phyloP scores from a whole-genome alignment of 2,329 filamentous ascomycete species.

The Aspergillus sergii region DNA sequence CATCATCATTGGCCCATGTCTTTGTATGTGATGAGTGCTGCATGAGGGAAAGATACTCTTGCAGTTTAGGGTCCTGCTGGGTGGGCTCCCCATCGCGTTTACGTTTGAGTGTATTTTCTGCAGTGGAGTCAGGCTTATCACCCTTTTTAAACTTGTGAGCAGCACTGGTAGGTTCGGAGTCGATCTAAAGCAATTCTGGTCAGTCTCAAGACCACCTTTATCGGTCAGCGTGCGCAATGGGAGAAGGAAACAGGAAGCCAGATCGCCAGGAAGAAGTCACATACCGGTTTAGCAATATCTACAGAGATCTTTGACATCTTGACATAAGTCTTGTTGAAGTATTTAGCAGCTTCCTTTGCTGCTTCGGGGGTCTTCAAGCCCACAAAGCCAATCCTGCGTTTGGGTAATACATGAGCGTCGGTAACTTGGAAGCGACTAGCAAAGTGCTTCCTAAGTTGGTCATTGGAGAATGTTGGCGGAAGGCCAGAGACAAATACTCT shows the following conservation, averaged over 20 bases:
- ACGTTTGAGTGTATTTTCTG: constrained; percentile 41
- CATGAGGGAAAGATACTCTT: constrained; percentile 86
- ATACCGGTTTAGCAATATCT: constrained; percentile 81
- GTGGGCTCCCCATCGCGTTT: constrained; percentile 58
- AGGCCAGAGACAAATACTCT: constrained; percentile 73
- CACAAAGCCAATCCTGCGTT: constrained; percentile 91
- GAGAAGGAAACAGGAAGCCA: constrained; percentile 21
- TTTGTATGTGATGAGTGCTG: constrained; percentile 67
- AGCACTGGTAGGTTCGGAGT: constrained; percentile 36
- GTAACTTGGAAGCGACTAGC: constrained; percentile 75
- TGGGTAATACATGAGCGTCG: constrained; percentile 87
- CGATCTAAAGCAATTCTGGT: constrained; percentile 43
- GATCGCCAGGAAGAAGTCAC: constrained; percentile 30
- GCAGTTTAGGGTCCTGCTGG: constrained; percentile 74
- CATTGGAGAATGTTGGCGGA: constrained; percentile 81
- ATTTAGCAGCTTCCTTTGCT: constrained; percentile 81
- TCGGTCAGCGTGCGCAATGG: constrained; percentile 40
- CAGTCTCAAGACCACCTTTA: constrained; percentile 45
- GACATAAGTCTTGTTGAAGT: constrained; percentile 94
- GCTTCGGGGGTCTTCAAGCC: constrained; percentile 84
- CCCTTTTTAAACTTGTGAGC: constrained; percentile 27
- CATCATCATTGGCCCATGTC: constrained; percentile 61
- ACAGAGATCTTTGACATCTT: constrained; percentile 93
- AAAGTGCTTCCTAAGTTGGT: constrained; percentile 88
- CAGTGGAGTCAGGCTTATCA: constrained; percentile 22